phyloP scores from a whole-genome alignment of 2,329 filamentous ascomycete species.

The Trichoderma arundinaceum region DNA sequence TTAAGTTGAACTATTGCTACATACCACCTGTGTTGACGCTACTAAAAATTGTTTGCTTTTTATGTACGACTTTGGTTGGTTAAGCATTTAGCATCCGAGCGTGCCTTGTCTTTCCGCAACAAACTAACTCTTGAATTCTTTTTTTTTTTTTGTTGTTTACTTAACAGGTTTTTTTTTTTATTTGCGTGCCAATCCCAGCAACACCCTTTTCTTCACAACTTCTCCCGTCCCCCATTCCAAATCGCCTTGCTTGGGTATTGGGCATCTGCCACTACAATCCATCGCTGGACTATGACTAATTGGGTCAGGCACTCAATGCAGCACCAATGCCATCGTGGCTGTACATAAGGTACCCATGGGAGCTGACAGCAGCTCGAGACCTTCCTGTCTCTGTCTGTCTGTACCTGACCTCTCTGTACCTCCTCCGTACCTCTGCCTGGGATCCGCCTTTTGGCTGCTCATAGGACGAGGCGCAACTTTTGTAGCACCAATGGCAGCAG shows the following conservation, averaged over 20 bases:
- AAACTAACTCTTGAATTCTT: too few relatives aligned
- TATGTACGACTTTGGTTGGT: too few relatives aligned
- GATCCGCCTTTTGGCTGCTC: slow-evolving; percentile 11
- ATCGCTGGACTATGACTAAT: neutral
- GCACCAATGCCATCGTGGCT: slow-evolving; percentile 5
- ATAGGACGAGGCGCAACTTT: neutral
- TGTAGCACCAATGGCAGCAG: slow-evolving; percentile 7
- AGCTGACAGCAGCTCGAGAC: neutral
- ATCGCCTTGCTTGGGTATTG: neutral
- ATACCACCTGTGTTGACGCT: too few relatives aligned
- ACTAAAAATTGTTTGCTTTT: too few relatives aligned
- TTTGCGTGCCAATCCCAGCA: too few relatives aligned
- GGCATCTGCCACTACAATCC: neutral
- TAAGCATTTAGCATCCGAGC: too few relatives aligned
- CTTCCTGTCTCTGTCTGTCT: neutral
- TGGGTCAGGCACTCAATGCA: slow-evolving; percentile 13
- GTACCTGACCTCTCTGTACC: too few relatives aligned
- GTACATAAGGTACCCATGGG: neutral
- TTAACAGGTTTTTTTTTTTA: too few relatives aligned
- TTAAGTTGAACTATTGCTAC: too few relatives aligned
- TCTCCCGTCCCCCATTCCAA: neutral
- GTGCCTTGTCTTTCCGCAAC: too few relatives aligned
- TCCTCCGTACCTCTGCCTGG: neutral
- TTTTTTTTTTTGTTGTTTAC: too few relatives aligned
- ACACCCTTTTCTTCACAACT: neutral